Evolutionary conservation across 768 basidiomycete genomes (phyloP).

Genomic region (Lactifluus hygrophoroides): DNA sequence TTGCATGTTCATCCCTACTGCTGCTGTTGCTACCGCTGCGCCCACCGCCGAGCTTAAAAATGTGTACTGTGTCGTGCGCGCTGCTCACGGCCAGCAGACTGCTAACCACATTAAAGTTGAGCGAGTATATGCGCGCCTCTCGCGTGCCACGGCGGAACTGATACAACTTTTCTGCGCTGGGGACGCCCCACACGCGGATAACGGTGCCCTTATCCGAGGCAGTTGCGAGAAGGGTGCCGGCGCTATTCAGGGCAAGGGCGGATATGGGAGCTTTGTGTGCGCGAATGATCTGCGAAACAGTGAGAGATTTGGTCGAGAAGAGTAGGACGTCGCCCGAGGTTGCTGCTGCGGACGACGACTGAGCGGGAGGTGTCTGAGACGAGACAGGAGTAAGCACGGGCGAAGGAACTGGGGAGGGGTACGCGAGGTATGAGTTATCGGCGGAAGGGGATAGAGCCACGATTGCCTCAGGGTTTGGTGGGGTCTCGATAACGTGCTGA

Average conservation of each 20-base stretch:
- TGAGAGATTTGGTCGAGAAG: conserved; percentile 87
- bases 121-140: conserved; percentile 76
- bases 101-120: conserved; percentile 77
- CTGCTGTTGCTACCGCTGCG: conserved; percentile 20
- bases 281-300: conserved; percentile 91
- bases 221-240: conserved; percentile 87
- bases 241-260: conserved; percentile 73
- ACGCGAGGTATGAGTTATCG: conserved; percentile 90
- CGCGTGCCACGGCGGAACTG: conserved; percentile 91
- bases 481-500: conserved; percentile 94
- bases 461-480: conserved; percentile 91
- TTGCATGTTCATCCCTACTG: conserved; percentile 28
- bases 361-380: conserved; percentile 32
- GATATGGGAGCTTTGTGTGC: conserved; percentile 95
- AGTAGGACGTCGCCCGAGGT: conserved; percentile 85
- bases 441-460: conserved; percentile 91
- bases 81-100: conserved; percentile 84
- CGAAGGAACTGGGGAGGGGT: conserved; percentile 89
- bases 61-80: conserved; percentile 92
- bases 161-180: conserved; percentile 87
- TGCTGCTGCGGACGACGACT: conserved; percentile 24
- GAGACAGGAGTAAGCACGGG: conserved; percentile 45
- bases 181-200: conserved; percentile 89
- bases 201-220: conserved; percentile 94
- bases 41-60: conserved; percentile 73